Conservation (phyloP, 2,329 filamentous ascomycete genomes). For the Lecanicillium sp. region DNA sequence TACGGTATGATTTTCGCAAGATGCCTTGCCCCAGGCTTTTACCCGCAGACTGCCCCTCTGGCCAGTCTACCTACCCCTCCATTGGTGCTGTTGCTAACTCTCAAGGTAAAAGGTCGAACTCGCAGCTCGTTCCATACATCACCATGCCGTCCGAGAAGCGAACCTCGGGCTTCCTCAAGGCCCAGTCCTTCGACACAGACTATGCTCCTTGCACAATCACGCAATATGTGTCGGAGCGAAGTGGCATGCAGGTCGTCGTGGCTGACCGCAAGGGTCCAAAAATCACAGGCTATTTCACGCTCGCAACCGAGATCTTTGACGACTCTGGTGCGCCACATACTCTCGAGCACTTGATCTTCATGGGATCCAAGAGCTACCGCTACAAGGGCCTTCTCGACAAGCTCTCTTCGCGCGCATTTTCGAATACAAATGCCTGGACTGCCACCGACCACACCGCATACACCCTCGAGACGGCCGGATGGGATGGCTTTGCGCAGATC, state of each 20-base stretch:
- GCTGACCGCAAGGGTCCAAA: constrained; percentile 93
- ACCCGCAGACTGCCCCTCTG: no score
- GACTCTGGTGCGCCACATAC: constrained; percentile 90
- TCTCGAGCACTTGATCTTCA: constrained; percentile 75
- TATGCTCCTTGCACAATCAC: constrained; percentile 85
- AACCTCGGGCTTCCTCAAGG: constrained; percentile 63
- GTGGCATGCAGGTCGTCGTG: constrained; percentile 89
- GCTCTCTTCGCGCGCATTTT: constrained; percentile 87
- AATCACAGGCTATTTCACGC: constrained; percentile 85
- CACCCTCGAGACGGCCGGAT: constrained; percentile 88
- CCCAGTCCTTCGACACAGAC: constrained; percentile 81
- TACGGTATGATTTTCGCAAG: no score
- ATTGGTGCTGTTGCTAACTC: no score
- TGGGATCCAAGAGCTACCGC: constrained; percentile 86
- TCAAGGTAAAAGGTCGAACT: no score
- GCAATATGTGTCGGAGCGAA: constrained; percentile 92
- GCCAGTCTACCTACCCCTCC: no score
- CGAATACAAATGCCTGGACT: constrained; percentile 93
- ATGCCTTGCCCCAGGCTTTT: no score
- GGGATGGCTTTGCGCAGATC: constrained; percentile 94
- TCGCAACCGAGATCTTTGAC: constrained; percentile 96
- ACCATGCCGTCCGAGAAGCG: constrained; percentile 48
- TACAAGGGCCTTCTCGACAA: constrained; percentile 96
- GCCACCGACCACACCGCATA: constrained; percentile 95
- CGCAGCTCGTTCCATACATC: no score